Evolutionary conservation across 495 filamentous ascomycete genomes (phyloP).

Genomic region (Penicillium riverlandense): DNA sequence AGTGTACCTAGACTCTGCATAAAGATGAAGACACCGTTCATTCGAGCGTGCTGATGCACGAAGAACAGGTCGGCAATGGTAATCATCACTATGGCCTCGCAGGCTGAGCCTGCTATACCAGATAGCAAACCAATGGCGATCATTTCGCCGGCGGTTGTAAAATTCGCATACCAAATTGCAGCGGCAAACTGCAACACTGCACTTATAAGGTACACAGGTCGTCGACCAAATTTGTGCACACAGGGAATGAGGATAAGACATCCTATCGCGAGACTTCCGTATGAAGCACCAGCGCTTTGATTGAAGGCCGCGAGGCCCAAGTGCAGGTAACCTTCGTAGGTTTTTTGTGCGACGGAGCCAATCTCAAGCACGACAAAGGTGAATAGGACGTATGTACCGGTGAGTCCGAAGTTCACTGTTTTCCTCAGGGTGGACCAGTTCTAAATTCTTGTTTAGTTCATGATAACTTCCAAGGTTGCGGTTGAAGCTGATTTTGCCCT

Average conservation of each 20-base stretch:
- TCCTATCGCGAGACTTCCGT: conserved; percentile 25
- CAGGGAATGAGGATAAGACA: conserved; percentile 29
- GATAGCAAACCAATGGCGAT: conserved; percentile 16
- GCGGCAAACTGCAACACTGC: conserved; percentile 19
- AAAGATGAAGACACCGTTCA: conserved; percentile 33
- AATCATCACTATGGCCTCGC: conserved; percentile 33
- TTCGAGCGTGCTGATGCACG: conserved; percentile 29
- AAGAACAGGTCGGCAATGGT: conserved; percentile 37
- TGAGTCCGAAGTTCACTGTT: conserved; percentile 24
- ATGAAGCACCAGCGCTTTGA: conserved; percentile 20
- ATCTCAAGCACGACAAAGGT: conserved; percentile 19
- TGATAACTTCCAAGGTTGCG: not conserved
- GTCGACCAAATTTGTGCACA: conserved; percentile 31
- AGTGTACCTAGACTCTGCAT: conserved; percentile 17
- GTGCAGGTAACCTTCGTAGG: conserved; percentile 18
- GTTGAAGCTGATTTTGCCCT: not conserved
- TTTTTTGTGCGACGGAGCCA: conserved; percentile 22
- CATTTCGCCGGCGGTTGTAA: conserved; percentile 18
- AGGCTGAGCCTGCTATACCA: conserved; percentile 22
- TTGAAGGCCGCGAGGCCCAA: conserved; percentile 15
- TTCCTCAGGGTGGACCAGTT: conserved; percentile 22
- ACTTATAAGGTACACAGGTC: conserved; percentile 30
- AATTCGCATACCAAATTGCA: conserved; percentile 16
- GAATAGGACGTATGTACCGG: conserved; percentile 24
- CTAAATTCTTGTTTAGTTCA: not conserved